Evolutionary conservation across 139 green algal genomes (phyloP), one percentile per base, ranked within the genome.

Genomic region (Chlamydomonas urium): DNA sequence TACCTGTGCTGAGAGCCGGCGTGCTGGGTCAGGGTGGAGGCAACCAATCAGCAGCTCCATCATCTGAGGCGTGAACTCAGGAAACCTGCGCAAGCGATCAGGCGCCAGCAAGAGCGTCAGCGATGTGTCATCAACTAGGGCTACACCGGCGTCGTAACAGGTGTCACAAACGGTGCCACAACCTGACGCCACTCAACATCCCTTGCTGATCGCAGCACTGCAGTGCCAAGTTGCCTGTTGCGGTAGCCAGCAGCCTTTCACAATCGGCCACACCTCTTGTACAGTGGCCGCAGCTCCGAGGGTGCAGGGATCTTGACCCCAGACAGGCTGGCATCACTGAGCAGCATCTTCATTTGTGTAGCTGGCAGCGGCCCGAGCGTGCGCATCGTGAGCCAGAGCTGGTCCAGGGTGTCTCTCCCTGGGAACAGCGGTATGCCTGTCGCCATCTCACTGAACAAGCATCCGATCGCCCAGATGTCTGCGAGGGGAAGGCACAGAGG

Each of bases 361-460:
- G 47, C n/a, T 1, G 78, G 76, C 28, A 93, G 77, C 17, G 50
- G 53, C 0, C 85, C 83, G 31, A 88, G 57, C 32, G 65, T 67
- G 33, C 69, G 67, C 33, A 87, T 72, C 19, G 92, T 86, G 34
- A 82, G 79, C 68, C 79, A 88, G 36, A 96, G 76, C 86, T 92
- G 85, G 66, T 91, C 87, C 8, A 93, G 75, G 74, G 92, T 87
- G 53, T 8, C 17, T 48, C 65, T 5, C 4, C 91, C 91, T 0
- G 86, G 84, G 71, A 95, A 95, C 24, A 95, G 76, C 21, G 90
- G 83, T 36, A 77, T 36, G 0, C 91, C 91, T 2, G 79, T 78
- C 28, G 79, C 66, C 60, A 94, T 78, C 81, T 96, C 90, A 2
- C 78, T 85, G 26, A 90, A 36, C 45, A 93, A 80, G 81, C 89